phyloP scores from a whole-genome alignment of 176 grass and related monocot species.

The Bromus sterilis region DNA sequence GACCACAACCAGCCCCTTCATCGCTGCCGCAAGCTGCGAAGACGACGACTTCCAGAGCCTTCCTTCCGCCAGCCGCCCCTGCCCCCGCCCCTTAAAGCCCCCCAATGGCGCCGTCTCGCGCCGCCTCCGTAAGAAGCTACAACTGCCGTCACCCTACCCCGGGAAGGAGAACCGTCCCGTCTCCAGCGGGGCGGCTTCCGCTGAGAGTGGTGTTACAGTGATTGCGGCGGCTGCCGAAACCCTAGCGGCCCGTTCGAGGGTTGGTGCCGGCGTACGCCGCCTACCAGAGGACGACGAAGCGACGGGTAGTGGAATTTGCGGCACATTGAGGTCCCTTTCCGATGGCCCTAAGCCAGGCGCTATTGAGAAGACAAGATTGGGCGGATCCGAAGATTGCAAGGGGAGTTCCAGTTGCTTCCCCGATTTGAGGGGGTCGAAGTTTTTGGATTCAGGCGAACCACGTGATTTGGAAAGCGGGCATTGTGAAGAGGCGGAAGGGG shows the following conservation, averaged over 20 bases:
- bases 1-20: background rate
- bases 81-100: slow-evolving; percentile 31
- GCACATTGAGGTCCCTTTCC: background rate
- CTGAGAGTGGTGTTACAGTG: background rate
- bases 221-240: background rate
- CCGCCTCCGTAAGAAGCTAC: slow-evolving; percentile 39
- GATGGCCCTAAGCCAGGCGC: background rate
- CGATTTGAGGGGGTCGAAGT: background rate
- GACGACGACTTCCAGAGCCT: slow-evolving; percentile 68
- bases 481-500: background rate
- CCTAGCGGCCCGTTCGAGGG: slow-evolving; percentile 25
- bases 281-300: background rate
- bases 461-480: slow-evolving; percentile 3
- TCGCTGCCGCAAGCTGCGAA: background rate
- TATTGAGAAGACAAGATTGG: background rate
- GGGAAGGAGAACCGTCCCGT: slow-evolving; percentile 51
- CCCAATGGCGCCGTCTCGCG: slow-evolving; percentile 12
- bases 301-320: background rate
- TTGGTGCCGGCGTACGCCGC: background rate
- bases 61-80: slow-evolving; percentile 1
- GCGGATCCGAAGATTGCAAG: background rate
- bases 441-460: background rate
- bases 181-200: background rate
- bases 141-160: background rate
- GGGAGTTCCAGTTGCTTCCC: background rate